Percentiles rank a stretch among this genome's conserved stretches.
Conservation (phyloP, 139 green algal genomes). For the Micromonas commoda region DNA sequence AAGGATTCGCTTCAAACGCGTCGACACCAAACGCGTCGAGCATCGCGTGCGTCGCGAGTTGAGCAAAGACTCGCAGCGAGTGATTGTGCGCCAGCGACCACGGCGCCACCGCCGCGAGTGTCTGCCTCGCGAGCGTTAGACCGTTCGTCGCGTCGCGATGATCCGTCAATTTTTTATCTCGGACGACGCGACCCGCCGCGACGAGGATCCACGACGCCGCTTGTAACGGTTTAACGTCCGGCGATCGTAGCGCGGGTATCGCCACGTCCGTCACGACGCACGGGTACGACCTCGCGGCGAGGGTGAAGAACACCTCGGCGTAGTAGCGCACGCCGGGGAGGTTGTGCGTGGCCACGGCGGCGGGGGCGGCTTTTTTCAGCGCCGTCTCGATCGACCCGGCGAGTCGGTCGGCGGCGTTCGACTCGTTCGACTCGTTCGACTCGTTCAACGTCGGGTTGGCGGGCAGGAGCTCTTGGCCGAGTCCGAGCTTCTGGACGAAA, state of each 20-base stretch:
- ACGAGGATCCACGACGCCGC: neutral
- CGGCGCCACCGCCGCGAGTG: conserved; percentile 40
- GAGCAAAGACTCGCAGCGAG: conserved; percentile 29
- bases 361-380: no score
- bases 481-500: neutral
- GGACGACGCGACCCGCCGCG: neutral
- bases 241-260: conserved; percentile 28
- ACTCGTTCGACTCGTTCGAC: no score
- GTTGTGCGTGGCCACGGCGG: conserved; percentile 13
- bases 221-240: neutral
- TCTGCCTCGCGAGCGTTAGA: conserved; percentile 25
- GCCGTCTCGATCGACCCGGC: no score
- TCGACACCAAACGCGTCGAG: conserved; percentile 23
- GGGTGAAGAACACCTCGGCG: conserved; percentile 26
- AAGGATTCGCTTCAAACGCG: no score
- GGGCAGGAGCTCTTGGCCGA: neutral
- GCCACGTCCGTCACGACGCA: conserved; percentile 25
- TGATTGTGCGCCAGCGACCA: conserved; percentile 62
- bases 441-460: no score
- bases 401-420: no score
- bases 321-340: conserved; percentile 41
- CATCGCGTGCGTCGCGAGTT: conserved; percentile 38
- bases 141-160: neutral
- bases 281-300: neutral
- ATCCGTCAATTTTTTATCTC: neutral